Evolutionary conservation across 345 rosid species (phyloP).

Genomic region (Camelina hispida): DNA sequence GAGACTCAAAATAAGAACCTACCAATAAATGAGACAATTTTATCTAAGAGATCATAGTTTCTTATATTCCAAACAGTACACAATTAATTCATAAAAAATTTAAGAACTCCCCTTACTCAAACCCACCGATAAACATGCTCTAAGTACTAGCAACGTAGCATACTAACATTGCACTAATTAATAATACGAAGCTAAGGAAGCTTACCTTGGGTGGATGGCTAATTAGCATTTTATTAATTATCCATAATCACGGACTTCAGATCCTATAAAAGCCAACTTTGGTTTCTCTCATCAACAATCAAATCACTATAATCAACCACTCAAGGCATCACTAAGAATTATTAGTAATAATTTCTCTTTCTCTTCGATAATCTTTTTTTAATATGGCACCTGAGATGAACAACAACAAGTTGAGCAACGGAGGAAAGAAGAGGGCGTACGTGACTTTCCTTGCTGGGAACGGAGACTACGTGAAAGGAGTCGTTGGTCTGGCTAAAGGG

Average conservation of each 20-base stretch:
- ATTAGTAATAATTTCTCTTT: neutral
- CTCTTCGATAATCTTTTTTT: neutral
- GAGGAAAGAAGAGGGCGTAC: conserved; percentile 43
- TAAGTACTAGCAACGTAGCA: too few relatives aligned
- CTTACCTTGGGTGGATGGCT: neutral
- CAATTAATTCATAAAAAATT: too few relatives aligned
- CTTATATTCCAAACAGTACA: too few relatives aligned
- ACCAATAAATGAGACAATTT: too few relatives aligned
- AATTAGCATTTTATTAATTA: conserved; percentile 11
- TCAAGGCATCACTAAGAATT: conserved; percentile 1
- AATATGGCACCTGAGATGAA: conserved; percentile 45
- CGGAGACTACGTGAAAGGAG: conserved; percentile 76
- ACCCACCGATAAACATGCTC: too few relatives aligned
- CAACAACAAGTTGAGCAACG: conserved; percentile 27
- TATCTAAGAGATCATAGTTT: too few relatives aligned
- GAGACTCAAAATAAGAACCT: too few relatives aligned
- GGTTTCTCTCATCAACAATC: conserved; percentile 21
- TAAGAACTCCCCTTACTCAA: too few relatives aligned
- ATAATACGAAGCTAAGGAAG: neutral
- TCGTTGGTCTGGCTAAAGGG: conserved; percentile 77
- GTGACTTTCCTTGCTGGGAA: conserved; percentile 75
- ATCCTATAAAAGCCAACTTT: conserved; percentile 22
- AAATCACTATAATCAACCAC: conserved; percentile 22
- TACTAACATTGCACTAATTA: neutral
- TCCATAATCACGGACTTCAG: neutral